These are phyloP conservation scores for Taiozyma sp. DNA, from an alignment of 1,139 yeast genomes.

Conservation along the genomic window DNA sequence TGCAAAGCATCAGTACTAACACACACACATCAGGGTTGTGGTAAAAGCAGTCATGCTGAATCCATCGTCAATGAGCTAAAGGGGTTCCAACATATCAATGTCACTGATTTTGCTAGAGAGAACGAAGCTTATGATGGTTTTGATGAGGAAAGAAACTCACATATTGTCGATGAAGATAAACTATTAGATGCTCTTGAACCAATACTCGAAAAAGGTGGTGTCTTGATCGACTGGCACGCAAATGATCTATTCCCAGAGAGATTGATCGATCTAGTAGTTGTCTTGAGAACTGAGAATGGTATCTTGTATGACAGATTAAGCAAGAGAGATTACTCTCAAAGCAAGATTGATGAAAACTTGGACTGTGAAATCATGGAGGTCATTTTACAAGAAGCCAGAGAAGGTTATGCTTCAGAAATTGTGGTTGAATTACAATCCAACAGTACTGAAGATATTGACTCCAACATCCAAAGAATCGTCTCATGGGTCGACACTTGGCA, in stretches of 20 bases:
- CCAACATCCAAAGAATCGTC: constrained; percentile 68
- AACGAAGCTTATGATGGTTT: constrained; percentile 75
- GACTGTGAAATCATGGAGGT: constrained; percentile 98
- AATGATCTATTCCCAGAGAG: constrained; percentile 94
- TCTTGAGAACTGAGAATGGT: constrained; percentile 73
- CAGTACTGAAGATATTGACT: constrained; percentile 69
- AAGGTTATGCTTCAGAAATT: constrained; percentile 70
- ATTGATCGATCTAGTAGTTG: constrained; percentile 87
- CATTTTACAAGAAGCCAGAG: constrained; percentile 80
- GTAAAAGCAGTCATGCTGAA: constrained; percentile 84
- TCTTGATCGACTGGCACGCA: constrained; percentile 93
- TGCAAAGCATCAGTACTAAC: constrained; percentile 25
- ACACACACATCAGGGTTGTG: constrained; percentile 55
- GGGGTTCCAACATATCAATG: constrained; percentile 53
- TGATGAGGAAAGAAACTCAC: constrained; percentile 80
- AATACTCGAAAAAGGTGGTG: constrained; percentile 78
- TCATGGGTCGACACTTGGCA: constrained; percentile 79
- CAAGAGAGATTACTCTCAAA: constrained; percentile 70
- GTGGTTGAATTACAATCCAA: constrained; percentile 79
- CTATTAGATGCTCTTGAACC: constrained; percentile 78
- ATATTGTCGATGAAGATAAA: constrained; percentile 90
- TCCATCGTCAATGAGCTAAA: constrained; percentile 49
- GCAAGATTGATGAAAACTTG: constrained; percentile 83
- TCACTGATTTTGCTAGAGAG: constrained; percentile 81
- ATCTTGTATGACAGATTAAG: constrained; percentile 69